These are phyloP conservation scores for Chloris gayana DNA, from an alignment of 176 grass and related monocot genomes.

Conservation along the genomic window DNA sequence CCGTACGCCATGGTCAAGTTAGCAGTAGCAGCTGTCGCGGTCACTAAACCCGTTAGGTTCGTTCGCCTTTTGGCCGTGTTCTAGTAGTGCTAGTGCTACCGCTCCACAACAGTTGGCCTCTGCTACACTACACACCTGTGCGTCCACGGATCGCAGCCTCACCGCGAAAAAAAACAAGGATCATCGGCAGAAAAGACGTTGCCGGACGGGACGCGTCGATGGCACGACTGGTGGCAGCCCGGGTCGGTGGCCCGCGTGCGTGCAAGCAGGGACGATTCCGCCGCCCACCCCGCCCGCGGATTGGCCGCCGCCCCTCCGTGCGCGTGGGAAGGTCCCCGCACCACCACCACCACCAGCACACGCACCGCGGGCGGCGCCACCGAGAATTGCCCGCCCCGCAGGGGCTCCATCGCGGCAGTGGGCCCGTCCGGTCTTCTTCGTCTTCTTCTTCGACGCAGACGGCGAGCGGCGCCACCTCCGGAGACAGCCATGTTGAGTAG, in stretches of 20 bases:
- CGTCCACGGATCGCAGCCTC: too few species aligned
- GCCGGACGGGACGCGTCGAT: too few species aligned
- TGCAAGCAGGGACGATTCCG: background rate
- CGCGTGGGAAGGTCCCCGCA: background rate
- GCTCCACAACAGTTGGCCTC: too few species aligned
- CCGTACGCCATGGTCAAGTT: too few species aligned
- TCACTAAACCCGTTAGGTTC: too few species aligned
- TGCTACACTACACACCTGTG: too few species aligned
- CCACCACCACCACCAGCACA: background rate
- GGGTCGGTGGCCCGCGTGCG: background rate
- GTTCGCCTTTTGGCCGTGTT: too few species aligned
- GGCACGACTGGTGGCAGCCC: too few species aligned
- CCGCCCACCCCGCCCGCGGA: background rate
- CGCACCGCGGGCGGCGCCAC: background rate
- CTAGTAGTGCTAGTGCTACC: too few species aligned
- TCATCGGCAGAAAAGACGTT: background rate
- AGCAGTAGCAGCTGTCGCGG: too few species aligned
- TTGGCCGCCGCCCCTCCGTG: background rate
- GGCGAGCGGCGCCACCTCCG: too few species aligned
- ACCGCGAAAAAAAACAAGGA: too few species aligned
- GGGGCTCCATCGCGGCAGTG: background rate
- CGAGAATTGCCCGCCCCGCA: background rate
- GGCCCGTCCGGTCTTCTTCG: background rate
- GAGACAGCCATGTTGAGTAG: background rate
- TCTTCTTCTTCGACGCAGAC: background rate